Conservation (phyloP, 2,329 filamentous ascomycete species). For the Fusarium fujikuroi region DNA sequence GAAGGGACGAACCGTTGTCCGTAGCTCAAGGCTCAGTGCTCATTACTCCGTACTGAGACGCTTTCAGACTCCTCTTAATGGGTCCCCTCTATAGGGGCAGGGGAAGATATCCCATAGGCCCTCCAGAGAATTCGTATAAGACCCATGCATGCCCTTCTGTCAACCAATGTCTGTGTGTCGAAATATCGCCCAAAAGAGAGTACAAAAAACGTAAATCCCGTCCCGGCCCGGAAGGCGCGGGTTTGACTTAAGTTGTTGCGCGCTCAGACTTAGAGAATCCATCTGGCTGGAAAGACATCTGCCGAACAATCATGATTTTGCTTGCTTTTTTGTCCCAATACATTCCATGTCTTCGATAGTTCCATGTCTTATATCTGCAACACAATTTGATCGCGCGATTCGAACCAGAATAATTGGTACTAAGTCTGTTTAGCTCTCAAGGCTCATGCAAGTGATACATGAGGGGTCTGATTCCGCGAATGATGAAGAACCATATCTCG, state of each 20-base stretch:
- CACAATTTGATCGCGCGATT: slow-evolving; percentile 3
- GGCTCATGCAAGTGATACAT: slow-evolving; percentile 8
- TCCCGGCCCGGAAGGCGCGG: slow-evolving; percentile 5
- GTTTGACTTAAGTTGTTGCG: slow-evolving; percentile 2
- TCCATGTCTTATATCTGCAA: slow-evolving; percentile 18
- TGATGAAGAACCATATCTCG: neutral
- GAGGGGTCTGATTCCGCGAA: neutral
- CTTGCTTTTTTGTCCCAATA: slow-evolving; percentile 7
- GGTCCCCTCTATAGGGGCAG: neutral
- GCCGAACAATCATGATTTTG: slow-evolving; percentile 1
- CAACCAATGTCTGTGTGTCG: slow-evolving; percentile 29
- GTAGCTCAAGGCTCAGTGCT: slow-evolving; percentile 14
- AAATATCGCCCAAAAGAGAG: slow-evolving; percentile 14
- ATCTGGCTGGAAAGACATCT: slow-evolving; percentile 24
- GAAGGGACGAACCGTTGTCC: slow-evolving; percentile 33
- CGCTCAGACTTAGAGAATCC: slow-evolving; percentile 40
- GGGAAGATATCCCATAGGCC: neutral
- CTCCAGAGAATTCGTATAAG: slow-evolving; percentile 8
- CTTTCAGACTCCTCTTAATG: neutral
- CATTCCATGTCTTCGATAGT: neutral
- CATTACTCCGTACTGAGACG: slow-evolving; percentile 2
- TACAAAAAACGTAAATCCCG: slow-evolving; percentile 20
- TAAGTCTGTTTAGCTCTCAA: neutral
- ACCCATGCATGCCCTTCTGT: slow-evolving; percentile 19
- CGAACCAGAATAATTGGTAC: neutral